Evolutionary conservation across 23 red algal species (phyloP), one percentile per base, ranked within the genome.

Genomic region (Gracilaria caudata): DNA sequence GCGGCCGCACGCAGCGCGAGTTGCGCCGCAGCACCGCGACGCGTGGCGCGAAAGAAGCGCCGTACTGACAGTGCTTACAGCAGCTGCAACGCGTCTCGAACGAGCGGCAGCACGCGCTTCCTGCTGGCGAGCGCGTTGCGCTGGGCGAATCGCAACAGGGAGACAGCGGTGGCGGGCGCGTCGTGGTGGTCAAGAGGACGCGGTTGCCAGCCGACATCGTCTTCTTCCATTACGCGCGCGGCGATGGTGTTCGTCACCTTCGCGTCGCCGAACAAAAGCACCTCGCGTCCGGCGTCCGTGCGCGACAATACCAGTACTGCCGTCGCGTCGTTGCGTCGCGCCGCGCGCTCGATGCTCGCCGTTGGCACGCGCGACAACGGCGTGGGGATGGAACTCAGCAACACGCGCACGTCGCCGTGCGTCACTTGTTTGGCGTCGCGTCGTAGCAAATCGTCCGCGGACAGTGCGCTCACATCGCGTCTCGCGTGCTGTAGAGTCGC

Each of bases 71-170:
- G 9, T 64, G 65, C 37, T 36, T 36, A 71, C 65, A 71, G 65
- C 65, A 34, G 34, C 34, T 39, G 29, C 8, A 71, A 14, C 65
- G 65, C 65, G 65, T 71, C 65, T 33, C 65, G 65, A 6, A 71
- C 65, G 11, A 71, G 65, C 65, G 65, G 65, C 29, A 71, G 37
- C 65, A 71, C 65, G 65, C 65, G 65, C 65, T 71, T 71, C 34
- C 65, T 33, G 32, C 32, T 38, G 32, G 65, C 65, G 29, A 5
- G 21, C 21, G 12, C 32, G 33, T 71, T 71, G 37, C 17, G 35
- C 65, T 71, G 65, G 14, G 34, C 34, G 34, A 71, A 41, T 33
- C 37, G 65, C 65, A 6, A 10, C 65, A 71, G 2, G n/a, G n/a
- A n/a, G n/a, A n/a, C n/a, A n/a, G n/a, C n/a, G n/a, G n/a, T n/a